Evolutionary conservation across 495 filamentous ascomycete genomes (phyloP).

Genomic region (Penicillium coffeae): DNA sequence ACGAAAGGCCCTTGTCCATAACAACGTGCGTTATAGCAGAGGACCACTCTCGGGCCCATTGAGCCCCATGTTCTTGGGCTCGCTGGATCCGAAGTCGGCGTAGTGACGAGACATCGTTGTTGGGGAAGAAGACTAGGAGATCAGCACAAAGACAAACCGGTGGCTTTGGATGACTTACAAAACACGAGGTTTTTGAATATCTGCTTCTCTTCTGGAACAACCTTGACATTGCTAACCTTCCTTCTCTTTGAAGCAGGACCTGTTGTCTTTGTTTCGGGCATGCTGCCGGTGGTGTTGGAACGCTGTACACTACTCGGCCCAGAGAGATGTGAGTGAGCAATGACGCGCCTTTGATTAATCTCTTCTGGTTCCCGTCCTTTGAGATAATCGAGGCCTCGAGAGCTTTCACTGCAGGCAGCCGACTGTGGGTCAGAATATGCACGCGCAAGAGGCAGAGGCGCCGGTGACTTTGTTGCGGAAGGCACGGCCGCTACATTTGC

Average conservation of each 20-base stretch:
- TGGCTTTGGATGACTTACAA: conserved; percentile 35
- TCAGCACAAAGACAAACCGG: conserved; percentile 9
- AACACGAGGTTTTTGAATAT: conserved; percentile 65
- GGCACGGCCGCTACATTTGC: neutral
- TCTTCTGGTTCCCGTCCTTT: neutral
- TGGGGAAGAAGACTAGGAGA: conserved; percentile 70
- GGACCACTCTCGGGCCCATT: conserved; percentile 55
- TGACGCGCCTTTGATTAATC: neutral
- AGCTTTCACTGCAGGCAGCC: neutral
- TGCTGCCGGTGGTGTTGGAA: conserved; percentile 15
- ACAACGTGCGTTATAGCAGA: conserved; percentile 67
- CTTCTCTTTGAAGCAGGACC: conserved; percentile 23
- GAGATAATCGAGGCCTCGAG: neutral
- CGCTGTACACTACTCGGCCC: conserved; percentile 7
- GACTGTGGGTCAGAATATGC: conserved; percentile 14
- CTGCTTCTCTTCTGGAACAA: conserved; percentile 55
- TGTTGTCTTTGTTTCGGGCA: conserved; percentile 12
- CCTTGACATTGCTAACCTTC: conserved; percentile 22
- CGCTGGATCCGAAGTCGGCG: conserved; percentile 69
- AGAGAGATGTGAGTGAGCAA: neutral
- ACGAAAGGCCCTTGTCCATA: conserved; percentile 67
- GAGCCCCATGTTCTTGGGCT: conserved; percentile 71
- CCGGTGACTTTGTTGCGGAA: neutral
- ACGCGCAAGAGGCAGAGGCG: conserved; percentile 2
- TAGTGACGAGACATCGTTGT: conserved; percentile 63